These are phyloP conservation scores for Themeda triandra DNA, from an alignment of 176 grass and related monocot species.

Conservation along the genomic window DNA sequence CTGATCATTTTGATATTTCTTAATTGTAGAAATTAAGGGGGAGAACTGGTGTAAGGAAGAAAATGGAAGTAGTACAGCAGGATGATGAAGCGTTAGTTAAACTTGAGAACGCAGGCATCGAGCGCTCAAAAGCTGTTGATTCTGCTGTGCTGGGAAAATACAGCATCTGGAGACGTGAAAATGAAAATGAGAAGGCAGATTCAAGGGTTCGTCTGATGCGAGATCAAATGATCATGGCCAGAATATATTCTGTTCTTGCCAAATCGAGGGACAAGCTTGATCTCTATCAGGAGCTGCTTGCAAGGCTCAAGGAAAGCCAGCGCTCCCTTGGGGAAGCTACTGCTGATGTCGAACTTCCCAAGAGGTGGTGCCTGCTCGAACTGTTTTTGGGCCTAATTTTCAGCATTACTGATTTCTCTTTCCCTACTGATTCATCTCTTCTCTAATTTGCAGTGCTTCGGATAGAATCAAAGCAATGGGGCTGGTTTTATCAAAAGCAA, in stretches of 20 bases:
- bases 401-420: background rate
- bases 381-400: conserved; percentile 3
- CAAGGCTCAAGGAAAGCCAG: conserved; percentile 59
- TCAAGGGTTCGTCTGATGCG: conserved; percentile 49
- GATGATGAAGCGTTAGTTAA: conserved; percentile 56
- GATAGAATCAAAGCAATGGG: conserved; percentile 53
- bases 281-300: conserved; percentile 52
- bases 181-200: conserved; percentile 64
- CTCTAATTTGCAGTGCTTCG: conserved; percentile 37
- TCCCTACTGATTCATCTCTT: background rate
- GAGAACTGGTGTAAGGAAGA: conserved; percentile 26
- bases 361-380: conserved; percentile 20
- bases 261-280: conserved; percentile 55
- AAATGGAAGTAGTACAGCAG: conserved; percentile 35
- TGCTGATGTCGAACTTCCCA: conserved; percentile 54
- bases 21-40: conserved; percentile 38
- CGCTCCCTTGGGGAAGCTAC: conserved; percentile 53
- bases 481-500: conserved; percentile 55
- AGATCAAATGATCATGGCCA: conserved; percentile 71
- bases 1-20: conserved; percentile 12
- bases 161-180: conserved; percentile 56
- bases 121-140: conserved; percentile 58
- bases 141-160: conserved; percentile 71
- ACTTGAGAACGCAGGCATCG: conserved; percentile 55
- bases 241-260: conserved; percentile 55